A percentile compares a stretch with the other conserved stretches of the same genome.
Conservation (phyloP, 306 rosid species). For the Echinosophora koreensis region DNA sequence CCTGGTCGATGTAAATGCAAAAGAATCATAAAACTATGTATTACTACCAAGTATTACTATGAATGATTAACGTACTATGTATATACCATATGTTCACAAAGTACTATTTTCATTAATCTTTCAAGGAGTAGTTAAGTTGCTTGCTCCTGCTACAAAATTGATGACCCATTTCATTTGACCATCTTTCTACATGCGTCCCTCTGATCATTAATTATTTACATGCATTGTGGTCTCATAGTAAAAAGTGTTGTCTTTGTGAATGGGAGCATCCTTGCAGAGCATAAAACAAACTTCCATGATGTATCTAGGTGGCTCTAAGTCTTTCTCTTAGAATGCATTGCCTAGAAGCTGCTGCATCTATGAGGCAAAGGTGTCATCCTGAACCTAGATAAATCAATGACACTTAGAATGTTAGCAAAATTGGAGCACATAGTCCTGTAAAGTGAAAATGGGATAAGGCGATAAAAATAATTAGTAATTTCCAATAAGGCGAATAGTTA, state of each 20-base stretch:
- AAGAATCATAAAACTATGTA: conserved; percentile 29
- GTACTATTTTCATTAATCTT: conserved; percentile 20
- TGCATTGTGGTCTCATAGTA: conserved; percentile 55
- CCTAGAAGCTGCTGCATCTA: conserved; percentile 95
- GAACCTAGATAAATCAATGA: no score
- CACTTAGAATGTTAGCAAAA: no score
- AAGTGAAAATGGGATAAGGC: no score
- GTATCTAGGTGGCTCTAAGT: conserved; percentile 81
- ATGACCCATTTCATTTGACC: conserved; percentile 37
- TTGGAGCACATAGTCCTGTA: no score
- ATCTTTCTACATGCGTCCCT: conserved; percentile 26
- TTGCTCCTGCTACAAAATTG: conserved; percentile 71
- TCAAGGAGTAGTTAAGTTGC: conserved; percentile 72
- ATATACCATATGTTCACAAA: conserved; percentile 16
- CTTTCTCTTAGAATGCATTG: conserved; percentile 82
- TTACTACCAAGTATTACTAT: conserved; percentile 40
- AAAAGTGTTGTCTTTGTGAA: conserved; percentile 66
- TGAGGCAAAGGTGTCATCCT: conserved; percentile 90
- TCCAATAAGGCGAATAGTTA: no score
- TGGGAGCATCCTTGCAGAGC: conserved; percentile 82
- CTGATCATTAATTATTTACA: conserved; percentile 57
- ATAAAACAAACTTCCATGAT: conserved; percentile 93
- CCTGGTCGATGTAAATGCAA: conserved; percentile 18
- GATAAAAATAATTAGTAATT: no score
- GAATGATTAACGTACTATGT: conserved; percentile 10